phyloP scores from a whole-genome alignment of 225 moss, liverwort and hornwort species.

The Pseudisothecium myosuroides region DNA sequence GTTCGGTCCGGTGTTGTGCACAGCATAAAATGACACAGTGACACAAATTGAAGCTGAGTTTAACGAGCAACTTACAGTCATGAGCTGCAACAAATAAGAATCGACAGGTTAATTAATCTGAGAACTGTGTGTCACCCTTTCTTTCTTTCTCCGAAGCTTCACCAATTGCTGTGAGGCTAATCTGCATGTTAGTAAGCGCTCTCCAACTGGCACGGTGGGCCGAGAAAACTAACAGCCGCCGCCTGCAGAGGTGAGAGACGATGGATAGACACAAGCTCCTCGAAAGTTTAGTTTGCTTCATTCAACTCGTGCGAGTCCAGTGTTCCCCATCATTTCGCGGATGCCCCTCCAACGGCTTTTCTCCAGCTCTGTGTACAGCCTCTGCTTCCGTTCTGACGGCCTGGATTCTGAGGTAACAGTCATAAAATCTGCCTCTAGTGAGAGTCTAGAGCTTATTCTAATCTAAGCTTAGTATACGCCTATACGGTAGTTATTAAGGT shows the following conservation, averaged over 20 bases:
- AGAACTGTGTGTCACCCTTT: not conserved
- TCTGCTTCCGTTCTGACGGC: not conserved
- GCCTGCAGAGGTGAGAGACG: not conserved
- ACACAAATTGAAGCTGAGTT: not conserved
- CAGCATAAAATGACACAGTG: not conserved
- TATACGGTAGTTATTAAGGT: not conserved
- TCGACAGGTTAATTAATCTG: not conserved
- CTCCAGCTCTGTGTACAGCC: not conserved
- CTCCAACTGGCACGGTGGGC: not conserved
- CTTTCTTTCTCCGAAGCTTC: not conserved
- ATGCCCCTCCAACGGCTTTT: not conserved
- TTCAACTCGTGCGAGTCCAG: not conserved
- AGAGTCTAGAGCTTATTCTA: not conserved
- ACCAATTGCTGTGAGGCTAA: not conserved
- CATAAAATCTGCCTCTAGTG: not conserved
- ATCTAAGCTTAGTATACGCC: no score
- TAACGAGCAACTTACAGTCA: not conserved
- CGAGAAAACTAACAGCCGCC: not conserved
- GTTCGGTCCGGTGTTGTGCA: not conserved
- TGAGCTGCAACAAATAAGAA: not conserved
- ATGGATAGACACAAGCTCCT: not conserved
- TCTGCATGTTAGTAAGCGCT: not conserved
- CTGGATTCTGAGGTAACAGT: not conserved
- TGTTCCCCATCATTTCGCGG: not conserved
- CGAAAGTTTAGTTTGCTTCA: not conserved